phyloP scores from a whole-genome alignment of 208 protist species.

The Trypanosoma brucei region DNA sequence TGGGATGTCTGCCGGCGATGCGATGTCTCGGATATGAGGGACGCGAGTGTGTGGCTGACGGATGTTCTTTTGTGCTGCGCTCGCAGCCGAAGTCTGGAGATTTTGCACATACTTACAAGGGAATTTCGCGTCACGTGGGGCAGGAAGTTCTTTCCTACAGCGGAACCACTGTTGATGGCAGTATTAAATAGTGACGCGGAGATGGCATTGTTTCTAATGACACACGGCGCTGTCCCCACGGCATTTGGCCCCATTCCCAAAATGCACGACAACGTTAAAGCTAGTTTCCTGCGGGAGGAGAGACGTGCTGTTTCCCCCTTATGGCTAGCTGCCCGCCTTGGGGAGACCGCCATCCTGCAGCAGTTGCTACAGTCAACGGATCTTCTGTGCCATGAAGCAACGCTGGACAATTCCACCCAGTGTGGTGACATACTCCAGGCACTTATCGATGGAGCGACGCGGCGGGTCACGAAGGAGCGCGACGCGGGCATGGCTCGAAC shows the following conservation, averaged over 20 bases:
- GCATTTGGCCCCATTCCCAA: conserved; percentile 15
- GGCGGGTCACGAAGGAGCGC: conserved; percentile 14
- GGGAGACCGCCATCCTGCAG: conserved; percentile 30
- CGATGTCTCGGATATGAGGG: conserved; percentile 8
- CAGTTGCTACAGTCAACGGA: conserved; percentile 37
- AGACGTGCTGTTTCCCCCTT: conserved; percentile 41
- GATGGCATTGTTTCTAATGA: conserved; percentile 45
- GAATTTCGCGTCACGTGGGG: conserved; percentile 34
- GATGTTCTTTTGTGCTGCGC: conserved; percentile 43
- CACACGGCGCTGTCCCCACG: conserved; percentile 33
- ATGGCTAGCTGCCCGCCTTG: conserved; percentile 54
- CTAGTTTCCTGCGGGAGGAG: conserved; percentile 16
- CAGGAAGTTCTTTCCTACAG: not conserved
- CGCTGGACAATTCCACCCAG: conserved; percentile 15
- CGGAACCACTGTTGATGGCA: conserved; percentile 29
- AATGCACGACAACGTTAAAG: conserved; percentile 11
- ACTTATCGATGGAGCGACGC: conserved; percentile 28
- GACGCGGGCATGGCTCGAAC: conserved; percentile 30
- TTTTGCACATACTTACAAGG: conserved; percentile 35
- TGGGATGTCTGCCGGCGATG: conserved; percentile 12
- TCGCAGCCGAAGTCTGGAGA: conserved; percentile 27
- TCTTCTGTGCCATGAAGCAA: conserved; percentile 20
- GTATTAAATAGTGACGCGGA: conserved; percentile 31
- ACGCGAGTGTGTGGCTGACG: conserved; percentile 35
- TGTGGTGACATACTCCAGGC: conserved; percentile 50